Evolutionary conservation across 1,284 basidiomycete species (phyloP).

Genomic region (Fomes fomentarius): DNA sequence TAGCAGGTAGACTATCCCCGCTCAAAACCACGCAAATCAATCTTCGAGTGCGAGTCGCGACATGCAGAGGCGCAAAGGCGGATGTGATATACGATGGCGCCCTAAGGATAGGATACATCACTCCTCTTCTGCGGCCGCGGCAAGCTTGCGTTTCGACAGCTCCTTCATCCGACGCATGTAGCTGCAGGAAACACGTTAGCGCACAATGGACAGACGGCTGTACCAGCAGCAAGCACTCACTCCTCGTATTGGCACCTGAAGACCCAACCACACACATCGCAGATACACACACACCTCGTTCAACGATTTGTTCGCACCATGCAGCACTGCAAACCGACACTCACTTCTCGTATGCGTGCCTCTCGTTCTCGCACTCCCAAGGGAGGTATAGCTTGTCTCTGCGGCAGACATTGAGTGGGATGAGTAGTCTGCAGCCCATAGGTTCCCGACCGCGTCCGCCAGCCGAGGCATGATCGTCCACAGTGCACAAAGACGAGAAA

Average conservation of each 20-base stretch:
- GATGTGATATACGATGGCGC: too few relatives aligned
- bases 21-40: not conserved
- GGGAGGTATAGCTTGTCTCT: conserved; percentile 73
- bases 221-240: conserved; percentile 49
- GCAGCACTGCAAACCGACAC: too few relatives aligned
- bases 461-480: too few relatives aligned
- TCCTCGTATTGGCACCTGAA: conserved; percentile 88
- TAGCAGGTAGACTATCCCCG: conserved; percentile 4
- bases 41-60: too few relatives aligned
- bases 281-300: too few relatives aligned
- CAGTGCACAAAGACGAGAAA: too few relatives aligned
- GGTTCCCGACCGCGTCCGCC: too few relatives aligned
- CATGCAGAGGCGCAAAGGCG: too few relatives aligned
- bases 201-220: not conserved
- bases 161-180: conserved; percentile 86
- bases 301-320: too few relatives aligned
- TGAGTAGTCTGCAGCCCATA: conserved; percentile 74
- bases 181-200: conserved; percentile 50
- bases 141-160: conserved; percentile 71
- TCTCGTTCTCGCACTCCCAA: conserved; percentile 85
- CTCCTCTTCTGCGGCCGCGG: conserved; percentile 58
- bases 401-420: conserved; percentile 85
- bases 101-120: conserved; percentile 21
- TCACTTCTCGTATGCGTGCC: conserved; percentile 77
- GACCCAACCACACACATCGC: not conserved